Base-by-base conservation (phyloP, 176 grass and related monocot species). In the Aegilops speltoides region DNA sequence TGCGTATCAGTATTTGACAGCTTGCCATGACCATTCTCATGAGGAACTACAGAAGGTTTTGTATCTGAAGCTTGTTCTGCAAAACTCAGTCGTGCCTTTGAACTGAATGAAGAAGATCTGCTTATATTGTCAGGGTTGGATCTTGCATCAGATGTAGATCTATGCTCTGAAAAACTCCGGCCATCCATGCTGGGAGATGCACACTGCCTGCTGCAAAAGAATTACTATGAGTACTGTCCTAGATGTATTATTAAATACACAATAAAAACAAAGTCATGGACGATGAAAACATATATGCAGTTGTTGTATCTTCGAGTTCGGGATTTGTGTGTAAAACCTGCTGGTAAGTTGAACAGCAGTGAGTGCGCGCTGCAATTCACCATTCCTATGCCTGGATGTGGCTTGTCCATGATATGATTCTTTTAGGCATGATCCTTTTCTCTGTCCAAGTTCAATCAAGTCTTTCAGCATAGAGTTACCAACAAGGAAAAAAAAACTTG, bases 61-160 rank as follows among this genome's bases (percentile, higher is more conserved):
- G 78, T 25, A 79, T 98, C 90, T 61, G 79, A 81, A 91, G 84
- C 86, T 79, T 90, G 86, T 31, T 93, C 94, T 45, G 89, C 72
- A 23, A 84, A 92, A 88, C 92, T 99, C 56, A 87, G 52, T 25
- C 83, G 88, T 45, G 89, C 33, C 86, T 94, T 97, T 22, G 89
- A 99, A 87, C 87, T 91, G 88, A 93, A 90, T 12, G 97, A 96
- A 81, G 92, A 89, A 84, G 94, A 94, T 87, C 94, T 91, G 91
- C 97, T 99, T 85, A 89, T 78, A 89, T 94, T 74, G 25, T 94
- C 97, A 84, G 81, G 78, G 84, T 98, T 95, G 62, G 87, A 87
- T 85, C 74, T 86, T 68, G 80, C 73, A 76, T 94, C 93, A 79
- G 81, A 72, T 64, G 84, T 84, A 64, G 90, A 99, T 78, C 79